These are phyloP conservation scores for Austroboletus niveus DNA, from an alignment of 1,284 basidiomycete species.

Conservation along the genomic window DNA sequence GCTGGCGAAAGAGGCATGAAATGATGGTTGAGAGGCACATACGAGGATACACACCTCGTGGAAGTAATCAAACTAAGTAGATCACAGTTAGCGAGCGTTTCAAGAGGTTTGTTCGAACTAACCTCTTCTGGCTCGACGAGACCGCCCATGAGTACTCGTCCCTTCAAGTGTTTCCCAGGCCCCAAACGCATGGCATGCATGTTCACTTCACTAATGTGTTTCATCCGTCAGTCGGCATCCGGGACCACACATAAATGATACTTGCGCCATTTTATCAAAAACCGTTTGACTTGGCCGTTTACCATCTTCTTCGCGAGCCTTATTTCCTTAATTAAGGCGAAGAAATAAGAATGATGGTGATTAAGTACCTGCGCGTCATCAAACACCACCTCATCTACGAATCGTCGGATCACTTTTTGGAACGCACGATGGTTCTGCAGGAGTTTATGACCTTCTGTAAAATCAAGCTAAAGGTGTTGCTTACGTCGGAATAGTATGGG, in stretches of 20 bases:
- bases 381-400: conserved; percentile 44
- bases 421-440: conserved; percentile 43
- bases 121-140: conserved; percentile 85
- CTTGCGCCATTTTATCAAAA: conserved; percentile 70
- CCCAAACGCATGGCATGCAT: conserved; percentile 91
- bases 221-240: background rate
- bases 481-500: conserved; percentile 67
- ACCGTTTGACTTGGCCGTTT: conserved; percentile 67
- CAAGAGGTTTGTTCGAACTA: conserved; percentile 21
- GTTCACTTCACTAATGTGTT: conserved; percentile 52
- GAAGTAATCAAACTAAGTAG: conserved; percentile 72
- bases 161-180: conserved; percentile 81
- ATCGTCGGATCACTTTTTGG: conserved; percentile 43
- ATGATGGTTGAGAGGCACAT: background rate
- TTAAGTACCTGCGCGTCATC: conserved; percentile 44
- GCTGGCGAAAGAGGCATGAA: conserved; percentile 34
- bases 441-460: background rate
- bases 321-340: conserved; percentile 7
- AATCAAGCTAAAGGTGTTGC: conserved; percentile 4
- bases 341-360: background rate
- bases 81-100: background rate
- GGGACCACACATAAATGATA: conserved; percentile 3
- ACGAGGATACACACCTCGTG: conserved; percentile 54
- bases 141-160: conserved; percentile 78
- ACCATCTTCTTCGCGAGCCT: conserved; percentile 74